Conservation (phyloP, 2,329 filamentous ascomycete genomes). For the Fusarium xyrophilum region DNA sequence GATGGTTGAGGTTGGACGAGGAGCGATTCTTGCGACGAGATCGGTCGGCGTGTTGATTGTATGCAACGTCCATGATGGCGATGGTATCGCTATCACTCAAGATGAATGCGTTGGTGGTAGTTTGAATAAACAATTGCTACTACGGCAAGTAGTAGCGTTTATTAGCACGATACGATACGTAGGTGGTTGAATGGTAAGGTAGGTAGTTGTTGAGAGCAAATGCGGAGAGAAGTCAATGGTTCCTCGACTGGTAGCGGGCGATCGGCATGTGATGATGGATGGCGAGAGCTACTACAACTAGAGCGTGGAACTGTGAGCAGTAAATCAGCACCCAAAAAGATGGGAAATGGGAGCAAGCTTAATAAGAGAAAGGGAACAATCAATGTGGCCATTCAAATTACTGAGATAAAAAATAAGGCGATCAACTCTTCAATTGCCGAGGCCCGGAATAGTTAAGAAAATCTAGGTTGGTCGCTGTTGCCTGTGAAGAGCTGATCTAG, state of each 20-base stretch:
- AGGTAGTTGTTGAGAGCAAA: slow-evolving; percentile 11
- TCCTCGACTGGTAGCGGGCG: slow-evolving; percentile 24
- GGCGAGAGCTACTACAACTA: slow-evolving; percentile 2
- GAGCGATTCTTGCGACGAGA: slow-evolving; percentile 66
- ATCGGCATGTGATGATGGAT: slow-evolving; percentile 40
- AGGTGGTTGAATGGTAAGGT: neutral
- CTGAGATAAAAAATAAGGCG: slow-evolving; percentile 5
- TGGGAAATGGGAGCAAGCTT: neutral
- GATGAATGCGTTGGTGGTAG: neutral
- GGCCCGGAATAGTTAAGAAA: slow-evolving; percentile 13
- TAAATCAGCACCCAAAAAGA: slow-evolving; percentile 10
- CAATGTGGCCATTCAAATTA: neutral
- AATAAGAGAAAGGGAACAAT: slow-evolving; percentile 2
- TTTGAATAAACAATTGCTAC: neutral
- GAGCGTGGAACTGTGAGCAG: slow-evolving; percentile 6
- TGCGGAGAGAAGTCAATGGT: slow-evolving; percentile 28
- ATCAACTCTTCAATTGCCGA: slow-evolving; percentile 19
- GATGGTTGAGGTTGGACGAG: slow-evolving; percentile 64
- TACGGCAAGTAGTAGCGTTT: neutral
- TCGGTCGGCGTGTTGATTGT: slow-evolving; percentile 65
- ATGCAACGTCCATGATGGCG: slow-evolving; percentile 62
- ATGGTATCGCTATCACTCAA: neutral
- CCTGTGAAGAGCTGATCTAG: slow-evolving; percentile 29
- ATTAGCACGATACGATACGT: slow-evolving; percentile 3
- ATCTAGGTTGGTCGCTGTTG: slow-evolving; percentile 6